Evolutionary conservation across 2,329 filamentous ascomycete species (phyloP).

Genomic region (Ascochyta rabiei): DNA sequence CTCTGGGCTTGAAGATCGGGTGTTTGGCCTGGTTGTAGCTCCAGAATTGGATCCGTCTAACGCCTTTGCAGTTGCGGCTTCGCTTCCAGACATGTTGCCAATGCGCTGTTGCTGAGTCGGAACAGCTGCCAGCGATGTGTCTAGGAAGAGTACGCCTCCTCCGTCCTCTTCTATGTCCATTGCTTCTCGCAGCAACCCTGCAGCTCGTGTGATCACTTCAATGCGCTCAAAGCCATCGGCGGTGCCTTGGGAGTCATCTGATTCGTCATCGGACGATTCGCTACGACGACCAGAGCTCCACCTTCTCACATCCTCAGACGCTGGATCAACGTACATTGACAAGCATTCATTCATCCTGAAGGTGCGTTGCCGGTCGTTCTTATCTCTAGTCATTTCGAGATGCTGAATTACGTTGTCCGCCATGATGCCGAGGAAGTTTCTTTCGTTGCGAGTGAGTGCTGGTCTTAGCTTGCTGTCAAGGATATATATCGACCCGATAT

Average conservation of each 20-base stretch:
- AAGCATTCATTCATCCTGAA: conserved; percentile 36
- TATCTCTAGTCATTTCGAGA: conserved; percentile 43
- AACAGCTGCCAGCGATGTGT: conserved; percentile 28
- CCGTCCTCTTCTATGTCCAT: conserved; percentile 54
- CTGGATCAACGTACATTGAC: conserved; percentile 31
- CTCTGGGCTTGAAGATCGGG: conserved; percentile 21
- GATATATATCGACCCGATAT: conserved; percentile 43
- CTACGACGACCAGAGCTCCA: conserved; percentile 6
- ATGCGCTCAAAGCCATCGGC: conserved; percentile 45
- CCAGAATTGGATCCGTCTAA: neutral
- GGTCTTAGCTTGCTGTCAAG: conserved; percentile 32
- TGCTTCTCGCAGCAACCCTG: conserved; percentile 56
- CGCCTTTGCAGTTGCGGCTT: neutral
- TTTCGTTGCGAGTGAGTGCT: conserved; percentile 20
- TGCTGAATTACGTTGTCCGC: conserved; percentile 43
- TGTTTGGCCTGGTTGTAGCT: neutral
- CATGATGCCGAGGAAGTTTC: conserved; percentile 34
- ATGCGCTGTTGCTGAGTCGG: neutral
- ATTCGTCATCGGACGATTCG: neutral
- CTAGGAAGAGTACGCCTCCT: conserved; percentile 56
- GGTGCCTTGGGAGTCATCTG: conserved; percentile 2
- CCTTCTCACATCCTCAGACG: neutral
- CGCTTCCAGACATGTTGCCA: neutral
- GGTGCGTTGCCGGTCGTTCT: conserved; percentile 35
- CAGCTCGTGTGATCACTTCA: conserved; percentile 56